These are phyloP conservation scores for Mrakiaceae sp. DNA, from an alignment of 1,284 basidiomycete genomes.

Conservation along the genomic window DNA sequence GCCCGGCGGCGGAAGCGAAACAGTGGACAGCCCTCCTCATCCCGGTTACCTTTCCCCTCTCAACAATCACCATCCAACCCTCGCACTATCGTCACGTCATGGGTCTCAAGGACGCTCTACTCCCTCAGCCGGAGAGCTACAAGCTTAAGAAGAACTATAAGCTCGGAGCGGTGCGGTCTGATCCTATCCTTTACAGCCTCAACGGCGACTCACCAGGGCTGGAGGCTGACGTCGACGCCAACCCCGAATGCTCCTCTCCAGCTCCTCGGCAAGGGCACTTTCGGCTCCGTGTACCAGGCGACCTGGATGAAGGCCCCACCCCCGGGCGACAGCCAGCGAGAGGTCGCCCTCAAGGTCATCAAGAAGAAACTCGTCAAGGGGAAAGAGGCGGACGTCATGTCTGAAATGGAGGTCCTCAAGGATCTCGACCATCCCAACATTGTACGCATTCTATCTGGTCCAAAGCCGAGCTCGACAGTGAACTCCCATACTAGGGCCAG, in stretches of 20 bases:
- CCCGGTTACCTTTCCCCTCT: neutral
- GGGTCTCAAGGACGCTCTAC: slow-evolving; percentile 7
- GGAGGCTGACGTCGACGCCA: neutral
- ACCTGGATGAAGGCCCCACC: slow-evolving; percentile 42
- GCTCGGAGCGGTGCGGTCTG: slow-evolving; percentile 15
- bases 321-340: slow-evolving; percentile 40
- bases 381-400: slow-evolving; percentile 70
- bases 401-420: slow-evolving; percentile 80
- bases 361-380: slow-evolving; percentile 85
- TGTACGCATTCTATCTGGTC: slow-evolving; percentile 34
- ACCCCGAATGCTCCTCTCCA: slow-evolving; percentile 23
- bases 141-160: slow-evolving; percentile 23
- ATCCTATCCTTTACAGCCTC: no score
- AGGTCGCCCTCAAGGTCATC: slow-evolving; percentile 74
- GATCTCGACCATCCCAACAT: slow-evolving; percentile 81
- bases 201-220: neutral
- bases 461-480: no score
- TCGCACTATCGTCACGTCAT: neutral
- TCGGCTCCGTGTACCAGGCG: slow-evolving; percentile 44
- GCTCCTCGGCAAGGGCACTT: slow-evolving; percentile 60
- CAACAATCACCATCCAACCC: neutral
- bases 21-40: neutral
- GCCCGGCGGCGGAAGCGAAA: no score
- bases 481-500: no score
- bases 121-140: slow-evolving; percentile 22